Percentiles rank a stretch among this genome's conserved stretches.
phyloP scores from a whole-genome alignment of 2,329 filamentous ascomycete genomes.

The Lasiodiplodia sp. region DNA sequence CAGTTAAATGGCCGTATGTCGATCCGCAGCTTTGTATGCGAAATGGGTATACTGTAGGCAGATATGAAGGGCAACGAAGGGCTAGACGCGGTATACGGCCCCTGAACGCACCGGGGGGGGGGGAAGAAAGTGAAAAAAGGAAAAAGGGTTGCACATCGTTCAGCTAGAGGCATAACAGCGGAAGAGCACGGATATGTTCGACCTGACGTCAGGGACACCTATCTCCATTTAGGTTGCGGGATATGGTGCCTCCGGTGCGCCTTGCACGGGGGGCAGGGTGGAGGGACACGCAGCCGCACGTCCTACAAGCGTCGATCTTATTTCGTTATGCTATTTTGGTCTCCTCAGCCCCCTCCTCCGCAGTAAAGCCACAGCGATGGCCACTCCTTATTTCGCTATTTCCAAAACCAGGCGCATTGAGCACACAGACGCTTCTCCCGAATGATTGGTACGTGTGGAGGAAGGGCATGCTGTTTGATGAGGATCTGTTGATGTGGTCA shows the following conservation, averaged over 20 bases:
- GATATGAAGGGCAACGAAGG: neutral
- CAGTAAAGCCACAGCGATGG: conserved; percentile 6
- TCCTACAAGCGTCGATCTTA: conserved; percentile 20
- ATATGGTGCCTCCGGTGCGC: neutral
- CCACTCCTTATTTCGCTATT: conserved; percentile 8
- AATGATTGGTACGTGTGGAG: neutral
- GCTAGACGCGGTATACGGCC: neutral
- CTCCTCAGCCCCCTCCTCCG: neutral
- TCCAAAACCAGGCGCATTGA: neutral
- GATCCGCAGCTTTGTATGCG: neutral
- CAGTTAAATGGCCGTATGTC: neutral
- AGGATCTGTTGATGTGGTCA: conserved; percentile 8
- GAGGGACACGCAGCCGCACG: neutral
- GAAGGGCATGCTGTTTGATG: conserved; percentile 13
- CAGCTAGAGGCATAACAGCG: neutral
- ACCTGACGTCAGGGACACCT: conserved; percentile 4
- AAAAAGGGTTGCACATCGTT: conserved; percentile 7
- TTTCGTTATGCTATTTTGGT: conserved; percentile 16
- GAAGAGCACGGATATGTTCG: neutral
- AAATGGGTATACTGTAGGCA: neutral
- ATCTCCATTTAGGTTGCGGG: neutral
- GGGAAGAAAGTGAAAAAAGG: neutral
- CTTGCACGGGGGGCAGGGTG: neutral
- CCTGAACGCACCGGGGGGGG: neutral
- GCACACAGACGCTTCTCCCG: conserved; percentile 6